Conservation (phyloP, 352 stramenopile species). For the Thraustochytrium striatum region DNA sequence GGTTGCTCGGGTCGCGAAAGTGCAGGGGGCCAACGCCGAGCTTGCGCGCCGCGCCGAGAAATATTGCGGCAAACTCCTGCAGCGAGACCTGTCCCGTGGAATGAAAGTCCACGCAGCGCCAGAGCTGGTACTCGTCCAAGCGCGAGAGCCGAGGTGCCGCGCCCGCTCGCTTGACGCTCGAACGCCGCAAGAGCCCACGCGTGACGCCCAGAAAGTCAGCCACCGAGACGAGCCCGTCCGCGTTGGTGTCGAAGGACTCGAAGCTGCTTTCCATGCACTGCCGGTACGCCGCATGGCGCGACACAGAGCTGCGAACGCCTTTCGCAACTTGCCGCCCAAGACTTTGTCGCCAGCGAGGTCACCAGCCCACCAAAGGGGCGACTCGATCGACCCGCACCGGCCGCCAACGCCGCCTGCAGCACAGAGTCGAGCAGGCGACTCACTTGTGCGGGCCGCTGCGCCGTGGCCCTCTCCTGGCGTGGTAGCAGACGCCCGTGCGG, state of each 20-base stretch:
- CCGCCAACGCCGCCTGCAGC: no score
- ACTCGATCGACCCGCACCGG: no score
- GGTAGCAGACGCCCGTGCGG: neutral
- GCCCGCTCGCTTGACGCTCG: neutral
- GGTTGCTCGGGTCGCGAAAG: neutral
- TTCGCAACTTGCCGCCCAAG: neutral
- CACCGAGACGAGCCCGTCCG: constrained; percentile 16
- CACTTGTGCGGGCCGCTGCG: neutral
- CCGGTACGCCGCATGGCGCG: neutral
- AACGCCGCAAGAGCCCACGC: neutral
- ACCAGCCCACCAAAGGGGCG: constrained; percentile 5
- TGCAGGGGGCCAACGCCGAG: neutral
- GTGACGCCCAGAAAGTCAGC: constrained; percentile 5
- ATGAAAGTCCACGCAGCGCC: constrained; percentile 10
- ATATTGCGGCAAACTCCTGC: neutral
- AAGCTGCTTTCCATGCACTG: neutral
- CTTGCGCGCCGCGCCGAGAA: neutral
- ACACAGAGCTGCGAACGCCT: neutral
- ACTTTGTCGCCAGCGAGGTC: neutral
- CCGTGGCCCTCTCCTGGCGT: neutral
- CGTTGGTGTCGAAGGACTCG: constrained; percentile 11
- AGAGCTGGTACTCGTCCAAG: neutral
- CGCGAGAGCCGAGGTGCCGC: neutral
- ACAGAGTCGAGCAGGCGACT: neutral
- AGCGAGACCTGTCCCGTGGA: neutral